phyloP scores from a whole-genome alignment of 2,329 filamentous ascomycete species.

The Pseudogymnoascus sp. region DNA sequence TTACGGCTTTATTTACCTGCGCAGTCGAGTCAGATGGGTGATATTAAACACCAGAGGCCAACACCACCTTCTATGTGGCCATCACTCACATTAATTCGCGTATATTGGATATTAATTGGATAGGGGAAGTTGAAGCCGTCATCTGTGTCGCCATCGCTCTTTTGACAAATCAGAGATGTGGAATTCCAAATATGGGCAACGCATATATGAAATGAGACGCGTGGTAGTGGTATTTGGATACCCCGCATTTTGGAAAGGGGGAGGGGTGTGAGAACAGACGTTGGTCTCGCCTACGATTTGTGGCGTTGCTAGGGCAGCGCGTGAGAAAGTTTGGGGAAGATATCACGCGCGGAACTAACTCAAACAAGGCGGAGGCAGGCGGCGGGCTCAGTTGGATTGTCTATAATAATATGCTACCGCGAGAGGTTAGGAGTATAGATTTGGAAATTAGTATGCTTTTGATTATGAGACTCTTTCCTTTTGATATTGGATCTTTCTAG shows the following conservation, averaged over 20 bases:
- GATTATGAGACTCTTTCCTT: neutral
- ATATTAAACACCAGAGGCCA: neutral
- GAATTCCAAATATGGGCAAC: neutral
- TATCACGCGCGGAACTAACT: neutral
- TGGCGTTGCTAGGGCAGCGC: neutral
- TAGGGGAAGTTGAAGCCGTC: neutral
- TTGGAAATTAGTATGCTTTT: neutral
- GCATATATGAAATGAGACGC: neutral
- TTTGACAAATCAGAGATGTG: neutral
- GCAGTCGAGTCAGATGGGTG: neutral
- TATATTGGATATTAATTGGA: neutral
- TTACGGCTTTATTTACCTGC: neutral
- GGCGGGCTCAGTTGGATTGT: neutral
- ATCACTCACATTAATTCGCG: neutral
- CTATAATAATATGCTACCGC: neutral
- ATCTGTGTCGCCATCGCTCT: neutral
- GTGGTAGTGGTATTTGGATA: neutral
- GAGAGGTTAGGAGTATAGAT: neutral
- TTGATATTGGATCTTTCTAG: neutral
- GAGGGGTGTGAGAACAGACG: neutral
- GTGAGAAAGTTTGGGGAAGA: neutral
- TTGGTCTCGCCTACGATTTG: neutral
- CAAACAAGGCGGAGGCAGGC: neutral
- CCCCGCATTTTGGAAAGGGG: neutral
- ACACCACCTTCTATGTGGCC: neutral